A percentile compares a stretch with the other conserved stretches of the same genome.
Evolutionary conservation across 2,329 filamentous ascomycete species (phyloP).

Genomic region (Ophiostoma australiae): DNA sequence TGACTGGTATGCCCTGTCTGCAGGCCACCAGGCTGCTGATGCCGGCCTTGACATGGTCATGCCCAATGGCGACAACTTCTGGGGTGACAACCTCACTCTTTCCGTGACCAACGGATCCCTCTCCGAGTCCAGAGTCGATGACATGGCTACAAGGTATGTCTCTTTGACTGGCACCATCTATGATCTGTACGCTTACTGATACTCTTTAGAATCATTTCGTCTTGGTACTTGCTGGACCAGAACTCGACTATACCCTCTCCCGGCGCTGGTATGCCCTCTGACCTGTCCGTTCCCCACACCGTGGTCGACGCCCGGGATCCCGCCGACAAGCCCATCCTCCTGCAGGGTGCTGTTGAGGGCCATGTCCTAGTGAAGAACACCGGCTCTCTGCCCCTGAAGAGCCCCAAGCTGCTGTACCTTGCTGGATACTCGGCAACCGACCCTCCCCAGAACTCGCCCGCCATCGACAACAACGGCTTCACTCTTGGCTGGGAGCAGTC

Average conservation of each 20-base stretch:
- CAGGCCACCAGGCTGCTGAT: constrained; percentile 55
- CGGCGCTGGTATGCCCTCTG: constrained; percentile 48
- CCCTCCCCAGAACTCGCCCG: constrained; percentile 30
- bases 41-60: constrained; percentile 70
- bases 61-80: constrained; percentile 44
- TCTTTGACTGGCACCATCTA: constrained; percentile 16
- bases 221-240: constrained; percentile 54
- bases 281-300: constrained; percentile 46
- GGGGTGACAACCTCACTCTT: constrained; percentile 51
- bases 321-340: constrained; percentile 38
- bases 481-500: constrained; percentile 39
- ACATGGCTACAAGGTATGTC: constrained; percentile 29
- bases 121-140: constrained; percentile 46
- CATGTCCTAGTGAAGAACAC: constrained; percentile 61
- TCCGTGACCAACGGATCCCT: constrained; percentile 59
- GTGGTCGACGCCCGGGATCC: constrained; percentile 53
- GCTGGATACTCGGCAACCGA: constrained; percentile 56
- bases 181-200: neutral
- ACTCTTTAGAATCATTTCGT: constrained; percentile 39
- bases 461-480: constrained; percentile 37
- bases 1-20: constrained; percentile 64
- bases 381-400: constrained; percentile 50
- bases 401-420: constrained; percentile 50
- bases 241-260: constrained; percentile 44
- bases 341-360: constrained; percentile 56